These are phyloP conservation scores for Fusarium incarnatum DNA, from an alignment of 2,329 filamentous ascomycete genomes.

Conservation along the genomic window DNA sequence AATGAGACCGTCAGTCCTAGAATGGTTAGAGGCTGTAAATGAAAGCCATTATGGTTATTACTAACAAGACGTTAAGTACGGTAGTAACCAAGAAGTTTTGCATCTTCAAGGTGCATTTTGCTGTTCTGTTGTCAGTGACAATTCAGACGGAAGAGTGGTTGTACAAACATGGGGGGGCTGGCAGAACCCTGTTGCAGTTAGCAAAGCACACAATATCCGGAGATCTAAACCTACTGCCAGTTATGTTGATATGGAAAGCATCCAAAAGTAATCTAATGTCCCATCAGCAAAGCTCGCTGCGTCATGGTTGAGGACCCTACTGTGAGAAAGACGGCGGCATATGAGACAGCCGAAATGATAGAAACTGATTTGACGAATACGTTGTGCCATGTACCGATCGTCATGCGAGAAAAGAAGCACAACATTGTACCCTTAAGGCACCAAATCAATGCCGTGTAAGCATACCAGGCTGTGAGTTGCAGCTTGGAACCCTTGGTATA, in stretches of 20 bases:
- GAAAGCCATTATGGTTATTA: rapidly evolving
- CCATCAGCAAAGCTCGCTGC: neutral
- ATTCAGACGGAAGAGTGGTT: rapidly evolving
- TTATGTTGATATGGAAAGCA: constrained; percentile 40
- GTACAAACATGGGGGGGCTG: constrained; percentile 29
- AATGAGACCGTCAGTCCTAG: constrained; percentile 34
- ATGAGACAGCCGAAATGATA: constrained; percentile 4
- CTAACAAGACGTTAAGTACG: constrained; percentile 41
- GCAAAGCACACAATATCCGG: rapidly evolving
- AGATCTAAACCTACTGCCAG: constrained; percentile 30
- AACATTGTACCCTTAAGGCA: constrained; percentile 48
- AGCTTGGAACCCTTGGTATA: constrained; percentile 52
- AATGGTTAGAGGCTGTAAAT: neutral
- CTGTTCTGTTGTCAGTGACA: neutral
- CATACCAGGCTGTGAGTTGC: constrained; percentile 55
- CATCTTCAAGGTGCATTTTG: constrained; percentile 28
- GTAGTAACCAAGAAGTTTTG: constrained; percentile 40
- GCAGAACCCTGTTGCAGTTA: constrained; percentile 9
- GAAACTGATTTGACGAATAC: constrained; percentile 37
- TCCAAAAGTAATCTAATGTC: constrained; percentile 34
- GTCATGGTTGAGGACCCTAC: neutral
- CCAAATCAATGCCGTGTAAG: constrained; percentile 54
- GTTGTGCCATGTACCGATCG: constrained; percentile 44
- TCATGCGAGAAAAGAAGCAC: constrained; percentile 48
- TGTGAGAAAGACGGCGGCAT: constrained; percentile 38